These are phyloP conservation scores for Clarkia xantiana DNA, from an alignment of 345 rosid genomes.

Conservation along the genomic window DNA sequence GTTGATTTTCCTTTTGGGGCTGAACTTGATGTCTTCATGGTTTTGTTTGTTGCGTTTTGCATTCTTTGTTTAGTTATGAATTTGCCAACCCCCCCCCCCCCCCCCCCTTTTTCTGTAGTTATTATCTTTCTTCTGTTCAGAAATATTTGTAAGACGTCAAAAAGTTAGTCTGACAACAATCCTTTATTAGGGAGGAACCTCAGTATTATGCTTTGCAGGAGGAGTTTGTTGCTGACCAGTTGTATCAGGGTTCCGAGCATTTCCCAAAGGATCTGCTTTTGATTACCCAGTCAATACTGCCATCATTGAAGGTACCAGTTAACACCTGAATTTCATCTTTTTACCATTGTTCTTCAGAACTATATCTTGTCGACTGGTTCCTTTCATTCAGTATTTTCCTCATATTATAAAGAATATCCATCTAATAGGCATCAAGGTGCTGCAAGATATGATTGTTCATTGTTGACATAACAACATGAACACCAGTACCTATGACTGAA, in stretches of 20 bases:
- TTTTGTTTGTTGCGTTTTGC: not conserved
- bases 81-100: not conserved
- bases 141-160: not conserved
- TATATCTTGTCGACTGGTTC: too few relatives aligned
- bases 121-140: not conserved
- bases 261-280: slow-evolving; percentile 58
- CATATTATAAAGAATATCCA: too few relatives aligned
- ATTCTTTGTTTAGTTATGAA: not conserved
- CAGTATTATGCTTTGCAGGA: slow-evolving; percentile 63
- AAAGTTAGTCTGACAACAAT: slow-evolving; percentile 8
- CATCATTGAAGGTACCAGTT: slow-evolving; percentile 49
- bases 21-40: too few relatives aligned
- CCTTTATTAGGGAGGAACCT: slow-evolving; percentile 53
- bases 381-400: too few relatives aligned
- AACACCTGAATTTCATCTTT: not conserved
- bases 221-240: slow-evolving; percentile 72
- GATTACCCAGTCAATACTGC: slow-evolving; percentile 43
- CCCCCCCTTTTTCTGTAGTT: not conserved
- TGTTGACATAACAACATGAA: too few relatives aligned
- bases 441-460: too few relatives aligned
- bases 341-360: not conserved
- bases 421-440: too few relatives aligned
- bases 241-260: slow-evolving; percentile 61
- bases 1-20: too few relatives aligned
- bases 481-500: too few relatives aligned